A percentile compares a stretch with the other conserved stretches of the same genome.
These are phyloP conservation scores for Tulasnella sp. DNA, from an alignment of 768 basidiomycete genomes.

Conservation along the genomic window DNA sequence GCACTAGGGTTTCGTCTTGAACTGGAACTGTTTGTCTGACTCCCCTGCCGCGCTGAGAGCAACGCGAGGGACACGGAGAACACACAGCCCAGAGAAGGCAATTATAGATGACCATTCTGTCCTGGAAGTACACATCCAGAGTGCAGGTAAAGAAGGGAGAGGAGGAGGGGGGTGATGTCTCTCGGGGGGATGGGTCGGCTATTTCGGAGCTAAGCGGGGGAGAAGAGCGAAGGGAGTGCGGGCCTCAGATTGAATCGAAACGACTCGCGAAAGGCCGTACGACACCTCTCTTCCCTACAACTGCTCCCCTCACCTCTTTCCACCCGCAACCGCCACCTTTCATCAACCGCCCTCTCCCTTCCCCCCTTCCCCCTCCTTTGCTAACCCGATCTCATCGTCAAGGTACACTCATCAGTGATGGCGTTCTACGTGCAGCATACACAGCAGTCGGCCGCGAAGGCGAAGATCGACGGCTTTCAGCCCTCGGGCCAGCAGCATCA, in stretches of 20 bases:
- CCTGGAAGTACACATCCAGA: neutral
- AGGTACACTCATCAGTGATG: neutral
- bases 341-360: neutral
- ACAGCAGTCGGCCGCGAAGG: slow-evolving; percentile 43
- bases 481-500: slow-evolving; percentile 46
- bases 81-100: neutral
- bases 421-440: slow-evolving; percentile 30
- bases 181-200: neutral
- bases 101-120: neutral
- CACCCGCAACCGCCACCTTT: neutral
- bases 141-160: neutral
- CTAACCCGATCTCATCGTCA: neutral
- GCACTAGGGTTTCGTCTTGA: neutral
- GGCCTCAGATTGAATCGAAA: slow-evolving; percentile 14
- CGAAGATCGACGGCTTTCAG: slow-evolving; percentile 74
- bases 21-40: neutral
- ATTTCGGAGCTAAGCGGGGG: neutral
- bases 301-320: neutral
- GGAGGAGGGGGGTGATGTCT: neutral
- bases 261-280: slow-evolving; percentile 14
- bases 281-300: slow-evolving; percentile 3
- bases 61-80: neutral
- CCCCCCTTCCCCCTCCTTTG: slow-evolving; percentile 5
- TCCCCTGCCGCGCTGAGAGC: neutral
- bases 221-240: neutral